Conservation (phyloP, 2,329 filamentous ascomycete species). For the Emericellopsis atlantica region DNA sequence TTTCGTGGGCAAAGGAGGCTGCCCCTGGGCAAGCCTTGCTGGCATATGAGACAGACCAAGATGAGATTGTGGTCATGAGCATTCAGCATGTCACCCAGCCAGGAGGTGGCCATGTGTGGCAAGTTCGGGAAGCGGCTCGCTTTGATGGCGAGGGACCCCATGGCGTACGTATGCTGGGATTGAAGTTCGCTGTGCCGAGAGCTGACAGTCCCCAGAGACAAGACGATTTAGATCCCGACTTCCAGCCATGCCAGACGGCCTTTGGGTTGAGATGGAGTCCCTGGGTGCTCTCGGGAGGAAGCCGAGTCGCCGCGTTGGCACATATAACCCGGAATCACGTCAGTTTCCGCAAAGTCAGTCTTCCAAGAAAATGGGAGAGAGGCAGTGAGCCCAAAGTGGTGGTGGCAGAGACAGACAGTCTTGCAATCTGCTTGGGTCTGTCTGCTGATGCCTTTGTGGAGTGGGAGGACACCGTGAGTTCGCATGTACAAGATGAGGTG, state of each 20-base stretch:
- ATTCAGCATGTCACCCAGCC: constrained; percentile 24
- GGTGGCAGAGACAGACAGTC: constrained; percentile 26
- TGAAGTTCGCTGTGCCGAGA: not conserved
- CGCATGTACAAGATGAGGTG: not conserved
- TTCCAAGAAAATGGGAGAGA: constrained; percentile 21
- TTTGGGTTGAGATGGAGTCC: constrained; percentile 43
- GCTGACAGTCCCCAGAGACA: constrained; percentile 8
- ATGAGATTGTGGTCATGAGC: constrained; percentile 36
- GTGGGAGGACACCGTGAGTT: constrained; percentile 37
- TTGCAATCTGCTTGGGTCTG: constrained; percentile 36
- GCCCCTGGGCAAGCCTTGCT: constrained; percentile 28
- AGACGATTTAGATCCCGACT: constrained; percentile 32
- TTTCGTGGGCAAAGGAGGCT: constrained; percentile 38
- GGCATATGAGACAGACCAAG: constrained; percentile 36
- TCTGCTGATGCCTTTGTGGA: constrained; percentile 39
- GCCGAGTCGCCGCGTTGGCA: constrained; percentile 30
- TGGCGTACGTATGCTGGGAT: constrained; percentile 5
- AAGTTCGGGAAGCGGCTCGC: constrained; percentile 34
- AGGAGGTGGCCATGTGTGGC: constrained; percentile 22
- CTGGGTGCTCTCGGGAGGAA: constrained; percentile 26
- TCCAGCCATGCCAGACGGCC: constrained; percentile 30
- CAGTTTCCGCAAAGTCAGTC: constrained; percentile 37
- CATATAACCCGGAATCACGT: constrained; percentile 39
- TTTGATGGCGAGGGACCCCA: constrained; percentile 35
- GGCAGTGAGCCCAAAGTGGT: constrained; percentile 22